Percentiles rank a stretch among this genome's conserved stretches.
Conservation (phyloP, 345 rosid species). For the Linum usitatissimum region DNA sequence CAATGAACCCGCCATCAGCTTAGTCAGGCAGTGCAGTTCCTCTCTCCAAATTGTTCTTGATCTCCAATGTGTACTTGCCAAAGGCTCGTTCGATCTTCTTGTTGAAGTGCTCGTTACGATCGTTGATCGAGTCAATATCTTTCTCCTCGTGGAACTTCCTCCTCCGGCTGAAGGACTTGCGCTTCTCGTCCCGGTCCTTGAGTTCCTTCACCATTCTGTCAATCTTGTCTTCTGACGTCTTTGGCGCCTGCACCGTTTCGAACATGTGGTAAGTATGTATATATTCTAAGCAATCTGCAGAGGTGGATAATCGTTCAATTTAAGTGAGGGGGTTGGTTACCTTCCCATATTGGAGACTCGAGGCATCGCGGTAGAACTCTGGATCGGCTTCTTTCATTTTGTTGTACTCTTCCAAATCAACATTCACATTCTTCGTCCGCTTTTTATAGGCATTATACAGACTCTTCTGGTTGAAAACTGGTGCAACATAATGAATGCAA, state of each 20-base stretch:
- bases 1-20: slow-evolving; percentile 7
- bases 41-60: slow-evolving; percentile 91
- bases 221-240: slow-evolving; percentile 59
- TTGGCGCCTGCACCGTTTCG: slow-evolving; percentile 54
- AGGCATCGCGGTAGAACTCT: slow-evolving; percentile 91
- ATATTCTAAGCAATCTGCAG: neutral
- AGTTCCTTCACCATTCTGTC: slow-evolving; percentile 86
- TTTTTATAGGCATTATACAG: slow-evolving; percentile 83
- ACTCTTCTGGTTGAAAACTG: slow-evolving; percentile 87
- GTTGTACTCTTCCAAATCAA: slow-evolving; percentile 78
- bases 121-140: slow-evolving; percentile 94
- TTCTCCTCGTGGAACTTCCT: slow-evolving; percentile 85
- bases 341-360: slow-evolving; percentile 90
- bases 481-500: slow-evolving; percentile 4
- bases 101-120: slow-evolving; percentile 98
- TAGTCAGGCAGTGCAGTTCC: slow-evolving; percentile 98
- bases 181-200: slow-evolving; percentile 61
- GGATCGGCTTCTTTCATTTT: slow-evolving; percentile 96
- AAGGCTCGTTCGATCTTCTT: slow-evolving; percentile 96
- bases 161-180: slow-evolving; percentile 75
- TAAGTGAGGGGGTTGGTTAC: slow-evolving; percentile 20
- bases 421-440: slow-evolving; percentile 59
- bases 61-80: slow-evolving; percentile 90
- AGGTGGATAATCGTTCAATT: slow-evolving; percentile 4
- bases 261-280: neutral